phyloP scores from a whole-genome alignment of 73 alveolate species.

The Tetrahymena thermophila region DNA sequence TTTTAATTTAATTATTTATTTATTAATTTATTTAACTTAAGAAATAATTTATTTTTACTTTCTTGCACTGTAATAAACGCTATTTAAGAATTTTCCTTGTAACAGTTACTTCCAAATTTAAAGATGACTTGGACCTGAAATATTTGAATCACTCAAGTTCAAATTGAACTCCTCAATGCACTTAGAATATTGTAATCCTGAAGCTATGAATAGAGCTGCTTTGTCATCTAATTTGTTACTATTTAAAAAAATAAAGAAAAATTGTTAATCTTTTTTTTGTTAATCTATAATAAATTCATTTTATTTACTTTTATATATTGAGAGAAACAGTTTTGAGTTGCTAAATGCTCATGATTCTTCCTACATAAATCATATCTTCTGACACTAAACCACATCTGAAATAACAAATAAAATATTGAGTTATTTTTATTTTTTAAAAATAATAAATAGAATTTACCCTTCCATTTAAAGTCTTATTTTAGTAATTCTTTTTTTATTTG shows the following conservation, averaged over 20 bases:
- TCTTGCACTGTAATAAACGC: background rate
- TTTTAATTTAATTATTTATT: background rate
- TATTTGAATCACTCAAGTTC: background rate
- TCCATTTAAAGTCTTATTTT: background rate
- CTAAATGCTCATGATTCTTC: background rate
- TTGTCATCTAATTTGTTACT: background rate
- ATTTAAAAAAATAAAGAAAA: background rate
- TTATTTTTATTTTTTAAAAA: no score
- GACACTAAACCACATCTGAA: background rate
- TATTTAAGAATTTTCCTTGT: background rate
- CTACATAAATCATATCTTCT: background rate
- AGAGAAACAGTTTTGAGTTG: background rate
- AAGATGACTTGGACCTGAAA: background rate
- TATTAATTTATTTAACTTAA: background rate
- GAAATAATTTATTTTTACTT: background rate
- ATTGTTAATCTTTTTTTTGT: background rate
- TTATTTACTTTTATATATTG: background rate
- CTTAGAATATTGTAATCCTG: background rate
- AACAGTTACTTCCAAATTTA: background rate
- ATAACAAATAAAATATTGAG: no score
- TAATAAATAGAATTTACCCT: background rate
- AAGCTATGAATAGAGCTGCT: background rate
- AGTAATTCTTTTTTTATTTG: background rate
- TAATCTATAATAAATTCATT: background rate
- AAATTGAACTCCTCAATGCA: background rate